Percentiles rank a stretch among this genome's conserved stretches.
phyloP scores from a whole-genome alignment of 768 basidiomycete species.

The Brasilioporus rufonigricans region DNA sequence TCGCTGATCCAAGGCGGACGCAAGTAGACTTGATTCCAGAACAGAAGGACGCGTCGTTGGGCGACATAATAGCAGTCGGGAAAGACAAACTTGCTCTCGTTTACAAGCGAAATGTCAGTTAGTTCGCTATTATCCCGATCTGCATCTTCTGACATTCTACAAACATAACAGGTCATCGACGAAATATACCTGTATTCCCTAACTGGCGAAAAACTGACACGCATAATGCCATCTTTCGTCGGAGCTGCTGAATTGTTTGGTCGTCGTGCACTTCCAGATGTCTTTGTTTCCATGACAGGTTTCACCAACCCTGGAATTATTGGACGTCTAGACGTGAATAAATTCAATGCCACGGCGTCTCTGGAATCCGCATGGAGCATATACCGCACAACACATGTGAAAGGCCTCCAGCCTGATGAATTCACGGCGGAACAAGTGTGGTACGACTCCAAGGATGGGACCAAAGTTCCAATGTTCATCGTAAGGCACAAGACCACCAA shows the following conservation, averaged over 20 bases:
- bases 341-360: conserved; percentile 19
- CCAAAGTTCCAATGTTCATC: conserved; percentile 82
- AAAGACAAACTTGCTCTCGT: conserved; percentile 56
- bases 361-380: conserved; percentile 57
- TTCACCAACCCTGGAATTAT: conserved; percentile 74
- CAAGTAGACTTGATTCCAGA: conserved; percentile 68
- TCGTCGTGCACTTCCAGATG: conserved; percentile 51
- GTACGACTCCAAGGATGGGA: conserved; percentile 78
- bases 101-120: conserved; percentile 71
- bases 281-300: conserved; percentile 63
- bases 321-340: conserved; percentile 57
- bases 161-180: conserved; percentile 58
- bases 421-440: conserved; percentile 77
- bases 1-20: conserved; percentile 45
- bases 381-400: conserved; percentile 55
- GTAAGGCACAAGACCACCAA: conserved; percentile 69
- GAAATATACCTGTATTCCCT: conserved; percentile 71
- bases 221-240: conserved; percentile 64
- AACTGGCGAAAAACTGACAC: conserved; percentile 49
- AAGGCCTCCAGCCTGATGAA: conserved; percentile 61
- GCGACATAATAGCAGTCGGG: conserved; percentile 46
- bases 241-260: conserved; percentile 57
- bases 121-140: not conserved
- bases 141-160: conserved; percentile 2
- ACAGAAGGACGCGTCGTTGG: conserved; percentile 58